Base-by-base conservation (phyloP, 2,329 filamentous ascomycete genomes). In the Penicillium sp. region DNA sequence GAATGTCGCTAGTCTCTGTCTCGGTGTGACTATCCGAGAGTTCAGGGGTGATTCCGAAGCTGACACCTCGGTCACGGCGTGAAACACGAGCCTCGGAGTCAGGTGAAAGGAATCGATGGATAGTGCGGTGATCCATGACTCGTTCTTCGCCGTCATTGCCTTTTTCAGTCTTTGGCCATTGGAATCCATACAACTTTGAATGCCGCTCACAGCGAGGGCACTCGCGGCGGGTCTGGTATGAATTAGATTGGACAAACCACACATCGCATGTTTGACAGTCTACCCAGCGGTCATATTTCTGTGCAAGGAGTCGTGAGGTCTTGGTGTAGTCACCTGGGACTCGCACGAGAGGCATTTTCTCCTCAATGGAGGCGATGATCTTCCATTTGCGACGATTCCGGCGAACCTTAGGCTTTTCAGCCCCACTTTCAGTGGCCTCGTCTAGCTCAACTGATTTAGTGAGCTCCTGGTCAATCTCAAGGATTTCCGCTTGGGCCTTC, bases 201-300 rank as follows among this genome's bases (percentile, higher is more conserved):
- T 99, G 95, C 0, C 95, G 86, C 77, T 99, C 95, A 73, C 95
- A 99, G 7, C 95, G 86, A 4, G 91, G 93, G 72, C 95, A 99
- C 16, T 91, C 89, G 48, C 89, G 87, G 52, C 89, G 86, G 1
- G 93, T 97, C 63, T 88, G 88, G 72, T 96, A 97, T 0, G 91
- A 91, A 62, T 98, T 90, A 41, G 86, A 83, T 73, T 98, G 93
- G 6, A 98, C 89, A 70, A 98, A 99, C 58, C 88, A 86, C 1
- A 83, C 83, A 49, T 85, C 84, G 76, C 95, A 99, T 26, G 90
- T 91, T 51, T 86, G 90, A 76, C 95, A 99, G 61, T 91, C 86
- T 45, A 96, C 90, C 93, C 93, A 98, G 55, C 84, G 69, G 81
- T 91, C 80, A 80, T 92, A 80, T 77, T 89, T 86, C 60, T 92